A percentile compares a stretch with the other conserved stretches of the same genome.
These are phyloP conservation scores for Suhomyces kunorum DNA, from an alignment of 1,139 yeast species.

Conservation along the genomic window DNA sequence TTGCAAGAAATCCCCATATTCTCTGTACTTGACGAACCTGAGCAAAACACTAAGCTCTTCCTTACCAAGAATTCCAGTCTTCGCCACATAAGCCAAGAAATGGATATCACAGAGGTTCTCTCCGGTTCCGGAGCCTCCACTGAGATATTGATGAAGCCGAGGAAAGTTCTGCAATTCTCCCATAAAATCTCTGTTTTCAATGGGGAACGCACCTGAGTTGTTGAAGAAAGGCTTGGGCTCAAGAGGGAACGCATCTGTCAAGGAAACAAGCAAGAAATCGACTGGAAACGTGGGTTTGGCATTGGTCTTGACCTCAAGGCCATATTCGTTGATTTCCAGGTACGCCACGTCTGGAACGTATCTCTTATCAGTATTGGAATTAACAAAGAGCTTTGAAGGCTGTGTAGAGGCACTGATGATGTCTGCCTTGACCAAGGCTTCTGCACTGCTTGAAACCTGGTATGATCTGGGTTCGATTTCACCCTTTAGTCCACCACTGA, in stretches of 20 bases:
- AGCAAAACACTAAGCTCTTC: constrained; percentile 53
- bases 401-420: constrained; percentile 86
- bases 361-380: constrained; percentile 65
- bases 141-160: constrained; percentile 44
- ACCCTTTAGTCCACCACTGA: constrained; percentile 81
- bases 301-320: constrained; percentile 78
- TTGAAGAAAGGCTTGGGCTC: constrained; percentile 55
- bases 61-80: constrained; percentile 52
- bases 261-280: constrained; percentile 82
- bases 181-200: constrained; percentile 75
- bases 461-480: constrained; percentile 90
- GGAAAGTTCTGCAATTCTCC: constrained; percentile 72
- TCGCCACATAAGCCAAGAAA: constrained; percentile 57
- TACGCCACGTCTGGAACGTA: constrained; percentile 95
- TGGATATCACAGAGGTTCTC: constrained; percentile 68
- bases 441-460: constrained; percentile 87
- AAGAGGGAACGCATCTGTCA: constrained; percentile 91
- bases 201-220: constrained; percentile 51
- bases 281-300: constrained; percentile 98
- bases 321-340: constrained; percentile 83
- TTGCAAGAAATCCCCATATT: constrained; percentile 48
- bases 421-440: constrained; percentile 84
- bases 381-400: constrained; percentile 84
- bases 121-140: constrained; percentile 42
- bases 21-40: constrained; percentile 40